A percentile compares a stretch with the other conserved stretches of the same genome.
These are phyloP conservation scores for Phytomonas sp. DNA, from an alignment of 208 protist species.

Conservation along the genomic window DNA sequence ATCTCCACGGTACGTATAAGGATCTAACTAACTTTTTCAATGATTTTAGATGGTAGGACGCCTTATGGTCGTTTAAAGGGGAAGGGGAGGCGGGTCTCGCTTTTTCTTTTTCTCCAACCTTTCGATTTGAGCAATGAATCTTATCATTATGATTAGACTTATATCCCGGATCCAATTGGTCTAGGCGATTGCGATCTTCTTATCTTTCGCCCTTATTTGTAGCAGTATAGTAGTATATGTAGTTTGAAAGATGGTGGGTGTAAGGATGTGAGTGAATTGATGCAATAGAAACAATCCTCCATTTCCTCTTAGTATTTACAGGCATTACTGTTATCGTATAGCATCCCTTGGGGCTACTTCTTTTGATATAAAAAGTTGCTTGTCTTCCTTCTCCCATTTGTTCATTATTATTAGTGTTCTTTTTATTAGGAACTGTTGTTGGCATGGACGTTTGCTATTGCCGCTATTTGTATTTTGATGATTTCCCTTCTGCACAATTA, in stretches of 20 bases:
- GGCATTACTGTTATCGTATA: neutral
- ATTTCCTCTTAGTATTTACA: neutral
- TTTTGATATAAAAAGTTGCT: neutral
- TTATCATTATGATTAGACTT: neutral
- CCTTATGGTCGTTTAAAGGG: neutral
- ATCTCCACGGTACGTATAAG: constrained; percentile 74
- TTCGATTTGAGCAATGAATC: neutral
- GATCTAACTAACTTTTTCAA: constrained; percentile 83
- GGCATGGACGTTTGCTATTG: neutral
- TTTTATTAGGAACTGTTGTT: neutral
- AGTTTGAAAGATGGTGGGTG: neutral
- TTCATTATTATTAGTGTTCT: neutral
- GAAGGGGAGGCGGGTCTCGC: neutral
- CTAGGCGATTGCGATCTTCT: neutral
- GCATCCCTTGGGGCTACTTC: neutral
- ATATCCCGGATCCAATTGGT: neutral
- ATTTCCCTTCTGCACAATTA: neutral
- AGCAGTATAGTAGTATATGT: constrained; percentile 9
- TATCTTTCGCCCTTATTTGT: neutral
- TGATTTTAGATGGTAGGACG: constrained; percentile 80
- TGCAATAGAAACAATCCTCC: neutral
- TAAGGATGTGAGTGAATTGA: neutral
- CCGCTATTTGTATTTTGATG: neutral
- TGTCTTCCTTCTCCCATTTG: neutral
- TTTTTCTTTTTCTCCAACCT: constrained; percentile 5